Percentiles rank a stretch among this genome's conserved stretches.
Conservation (phyloP, 2,329 filamentous ascomycete species). For the Fusarium setosum region DNA sequence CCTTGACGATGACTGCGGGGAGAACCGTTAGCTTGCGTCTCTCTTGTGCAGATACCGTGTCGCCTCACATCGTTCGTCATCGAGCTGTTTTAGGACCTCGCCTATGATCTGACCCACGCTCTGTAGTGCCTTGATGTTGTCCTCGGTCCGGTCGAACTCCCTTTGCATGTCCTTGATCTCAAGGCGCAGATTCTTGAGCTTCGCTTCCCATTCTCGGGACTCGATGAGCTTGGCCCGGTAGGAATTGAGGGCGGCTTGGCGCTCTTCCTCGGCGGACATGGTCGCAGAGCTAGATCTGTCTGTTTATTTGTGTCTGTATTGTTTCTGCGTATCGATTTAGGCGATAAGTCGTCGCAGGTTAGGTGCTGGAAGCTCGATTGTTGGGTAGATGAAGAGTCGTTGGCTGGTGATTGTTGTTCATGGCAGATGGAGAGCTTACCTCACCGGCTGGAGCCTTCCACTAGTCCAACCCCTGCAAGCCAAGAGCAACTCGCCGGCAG, state of each 20-base stretch:
- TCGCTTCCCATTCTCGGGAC: constrained; percentile 98
- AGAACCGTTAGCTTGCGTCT: constrained; percentile 30
- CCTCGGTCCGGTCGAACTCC: constrained; percentile 96
- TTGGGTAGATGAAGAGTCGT: constrained; percentile 22
- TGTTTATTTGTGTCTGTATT: background rate
- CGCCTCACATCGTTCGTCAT: constrained; percentile 93
- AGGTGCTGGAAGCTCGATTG: constrained; percentile 31
- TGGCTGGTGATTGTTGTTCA: constrained; percentile 33
- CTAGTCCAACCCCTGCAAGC: constrained; percentile 41
- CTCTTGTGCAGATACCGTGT: constrained; percentile 15
- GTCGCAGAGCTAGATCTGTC: constrained; percentile 26
- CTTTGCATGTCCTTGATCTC: constrained; percentile 96
- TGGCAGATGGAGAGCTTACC: constrained; percentile 52
- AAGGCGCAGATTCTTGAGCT: constrained; percentile 91
- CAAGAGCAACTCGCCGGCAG: constrained; percentile 40
- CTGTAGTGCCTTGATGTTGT: constrained; percentile 99
- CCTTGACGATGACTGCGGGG: constrained; percentile 91
- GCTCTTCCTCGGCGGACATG: constrained; percentile 68
- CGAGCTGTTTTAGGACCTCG: constrained; percentile 97
- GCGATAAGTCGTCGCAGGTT: background rate
- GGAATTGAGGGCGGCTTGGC: constrained; percentile 77
- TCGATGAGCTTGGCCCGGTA: constrained; percentile 89
- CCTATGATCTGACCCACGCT: constrained; percentile 99
- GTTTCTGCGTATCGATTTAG: background rate
- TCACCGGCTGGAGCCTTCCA: constrained; percentile 54